Conservation (phyloP, 768 basidiomycete genomes). For the Naganishia onofrii region DNA sequence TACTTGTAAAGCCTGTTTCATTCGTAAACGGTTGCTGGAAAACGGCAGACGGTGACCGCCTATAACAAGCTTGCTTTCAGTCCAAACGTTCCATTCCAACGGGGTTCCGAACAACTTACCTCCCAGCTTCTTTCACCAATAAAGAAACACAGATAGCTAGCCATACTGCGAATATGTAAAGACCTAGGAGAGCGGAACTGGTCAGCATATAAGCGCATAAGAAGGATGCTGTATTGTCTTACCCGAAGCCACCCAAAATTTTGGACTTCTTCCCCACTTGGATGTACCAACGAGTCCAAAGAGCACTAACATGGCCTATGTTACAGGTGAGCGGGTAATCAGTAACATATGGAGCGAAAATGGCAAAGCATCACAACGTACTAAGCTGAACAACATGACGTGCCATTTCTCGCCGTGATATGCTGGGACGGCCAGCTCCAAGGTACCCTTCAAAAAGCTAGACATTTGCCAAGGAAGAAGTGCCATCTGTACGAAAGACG, state of each 20-base stretch:
- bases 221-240: background rate
- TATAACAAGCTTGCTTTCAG: background rate
- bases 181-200: constrained; percentile 21
- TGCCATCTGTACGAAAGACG: constrained; percentile 36
- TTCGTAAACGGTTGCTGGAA: constrained; percentile 37
- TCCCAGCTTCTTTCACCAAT: constrained; percentile 28
- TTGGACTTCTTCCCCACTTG: constrained; percentile 46
- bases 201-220: background rate
- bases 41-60: constrained; percentile 16
- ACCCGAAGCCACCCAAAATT: constrained; percentile 43
- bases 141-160: constrained; percentile 41
- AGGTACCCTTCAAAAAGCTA: constrained; percentile 44
- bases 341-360: background rate
- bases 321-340: background rate
- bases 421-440: constrained; percentile 37
- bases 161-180: constrained; percentile 46
- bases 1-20: constrained; percentile 42
- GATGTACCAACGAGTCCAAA: constrained; percentile 41
- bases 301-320: constrained; percentile 37
- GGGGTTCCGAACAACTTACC: background rate
- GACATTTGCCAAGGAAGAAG: constrained; percentile 45
- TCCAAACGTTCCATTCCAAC: background rate
- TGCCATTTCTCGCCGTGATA: constrained; percentile 44
- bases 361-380: constrained; percentile 21
- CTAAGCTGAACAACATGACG: constrained; percentile 43